Conservation (phyloP, 73 alveolate species). For the Paramecium biaurelia region DNA sequence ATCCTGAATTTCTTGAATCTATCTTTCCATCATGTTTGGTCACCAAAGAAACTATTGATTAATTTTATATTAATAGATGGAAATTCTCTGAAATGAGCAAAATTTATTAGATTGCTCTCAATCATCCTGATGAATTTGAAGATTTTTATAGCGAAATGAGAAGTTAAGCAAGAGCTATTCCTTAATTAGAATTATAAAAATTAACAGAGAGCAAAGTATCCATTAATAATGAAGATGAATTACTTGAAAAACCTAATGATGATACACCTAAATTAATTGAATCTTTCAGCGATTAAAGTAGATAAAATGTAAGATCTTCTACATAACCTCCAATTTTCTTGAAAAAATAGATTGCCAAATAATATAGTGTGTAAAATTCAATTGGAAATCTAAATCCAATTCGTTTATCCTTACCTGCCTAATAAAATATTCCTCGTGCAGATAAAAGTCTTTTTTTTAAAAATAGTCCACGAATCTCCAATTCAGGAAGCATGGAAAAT, state of each 20-base stretch:
- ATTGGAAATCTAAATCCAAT: not conserved
- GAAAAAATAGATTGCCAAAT: not conserved
- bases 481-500: not conserved
- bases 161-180: slow-evolving; percentile 13
- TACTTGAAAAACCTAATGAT: not conserved
- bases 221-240: not conserved
- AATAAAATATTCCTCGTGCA: not conserved
- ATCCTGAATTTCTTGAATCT: not conserved
- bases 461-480: not conserved
- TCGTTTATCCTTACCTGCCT: not conserved
- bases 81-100: slow-evolving; percentile 22
- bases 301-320: not conserved
- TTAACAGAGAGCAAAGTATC: slow-evolving; percentile 40
- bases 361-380: not conserved
- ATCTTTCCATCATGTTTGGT: slow-evolving; percentile 11
- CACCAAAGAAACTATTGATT: not conserved
- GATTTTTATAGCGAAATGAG: slow-evolving; percentile 11
- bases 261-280: not conserved
- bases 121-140: slow-evolving; percentile 47
- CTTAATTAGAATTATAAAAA: not conserved
- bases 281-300: not conserved
- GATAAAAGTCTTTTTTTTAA: not conserved
- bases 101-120: not conserved
- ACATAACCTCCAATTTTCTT: slow-evolving; percentile 33
- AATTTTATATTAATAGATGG: slow-evolving; percentile 32